These are phyloP conservation scores for Alternaria viburni DNA, from an alignment of 2,329 filamentous ascomycete species.

Conservation along the genomic window DNA sequence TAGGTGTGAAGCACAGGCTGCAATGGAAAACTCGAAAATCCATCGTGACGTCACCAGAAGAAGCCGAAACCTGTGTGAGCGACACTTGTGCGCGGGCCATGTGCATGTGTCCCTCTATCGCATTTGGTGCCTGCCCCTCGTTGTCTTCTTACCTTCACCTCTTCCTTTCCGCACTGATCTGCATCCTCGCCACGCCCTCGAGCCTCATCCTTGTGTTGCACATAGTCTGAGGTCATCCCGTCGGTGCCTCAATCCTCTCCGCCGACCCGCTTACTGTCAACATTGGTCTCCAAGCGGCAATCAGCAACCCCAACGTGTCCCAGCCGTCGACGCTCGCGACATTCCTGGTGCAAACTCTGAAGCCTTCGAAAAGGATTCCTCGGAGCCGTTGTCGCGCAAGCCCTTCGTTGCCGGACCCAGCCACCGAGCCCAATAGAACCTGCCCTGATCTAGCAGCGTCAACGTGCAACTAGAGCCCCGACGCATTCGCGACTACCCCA, in stretches of 20 bases:
- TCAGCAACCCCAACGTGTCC: background rate
- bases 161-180: conserved; percentile 31
- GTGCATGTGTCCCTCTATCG: conserved; percentile 11
- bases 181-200: conserved; percentile 23
- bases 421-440: conserved; percentile 21
- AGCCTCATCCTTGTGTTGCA: conserved; percentile 30
- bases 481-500: conserved; percentile 19
- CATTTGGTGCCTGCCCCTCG: conserved; percentile 15
- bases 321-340: background rate
- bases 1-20: conserved; percentile 12
- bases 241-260: conserved; percentile 25
- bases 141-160: conserved; percentile 16
- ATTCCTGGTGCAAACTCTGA: conserved; percentile 13
- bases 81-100: conserved; percentile 10
- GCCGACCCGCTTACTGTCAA: conserved; percentile 21
- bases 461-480: conserved; percentile 33
- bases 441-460: conserved; percentile 28
- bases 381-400: conserved; percentile 13
- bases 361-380: background rate
- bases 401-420: conserved; percentile 20
- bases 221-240: conserved; percentile 8
- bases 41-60: conserved; percentile 20
- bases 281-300: conserved; percentile 6
- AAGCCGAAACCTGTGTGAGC: conserved; percentile 20
- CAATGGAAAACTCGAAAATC: conserved; percentile 21